A percentile compares a stretch with the other conserved stretches of the same genome.
These are phyloP conservation scores for Rhynchospora pubera DNA, from an alignment of 176 grass and related monocot genomes.

Conservation along the genomic window DNA sequence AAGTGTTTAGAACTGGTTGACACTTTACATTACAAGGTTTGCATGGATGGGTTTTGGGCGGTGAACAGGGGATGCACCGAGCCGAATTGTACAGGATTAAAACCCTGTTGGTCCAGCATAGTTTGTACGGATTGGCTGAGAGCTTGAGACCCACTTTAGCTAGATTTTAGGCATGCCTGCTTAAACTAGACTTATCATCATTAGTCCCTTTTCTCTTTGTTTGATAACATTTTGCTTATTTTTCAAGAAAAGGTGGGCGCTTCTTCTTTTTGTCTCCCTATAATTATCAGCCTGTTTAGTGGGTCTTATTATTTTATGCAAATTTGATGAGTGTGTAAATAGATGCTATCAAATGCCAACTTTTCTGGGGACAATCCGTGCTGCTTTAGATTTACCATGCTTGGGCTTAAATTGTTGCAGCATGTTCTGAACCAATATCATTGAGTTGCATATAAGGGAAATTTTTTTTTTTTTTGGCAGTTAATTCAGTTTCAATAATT, in stretches of 20 bases:
- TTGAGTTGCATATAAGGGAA: background rate
- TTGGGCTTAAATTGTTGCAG: background rate
- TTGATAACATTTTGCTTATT: constrained; percentile 14
- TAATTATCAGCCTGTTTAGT: constrained; percentile 8
- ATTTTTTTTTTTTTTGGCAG: background rate
- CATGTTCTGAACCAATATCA: background rate
- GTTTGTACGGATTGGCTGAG: constrained; percentile 16
- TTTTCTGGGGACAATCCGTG: constrained; percentile 1
- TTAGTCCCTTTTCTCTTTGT: background rate
- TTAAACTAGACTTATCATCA: background rate
- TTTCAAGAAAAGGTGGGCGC: background rate
- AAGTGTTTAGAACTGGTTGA: background rate
- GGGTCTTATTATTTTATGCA: background rate
- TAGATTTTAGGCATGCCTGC: constrained; percentile 12
- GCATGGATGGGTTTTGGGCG: constrained; percentile 15
- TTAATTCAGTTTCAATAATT: background rate
- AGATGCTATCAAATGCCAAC: background rate
- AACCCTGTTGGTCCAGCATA: constrained; percentile 31
- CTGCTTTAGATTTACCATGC: background rate
- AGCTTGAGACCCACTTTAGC: background rate
- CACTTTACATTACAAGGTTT: background rate
- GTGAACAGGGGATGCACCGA: constrained; percentile 28
- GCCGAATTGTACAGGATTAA: constrained; percentile 7
- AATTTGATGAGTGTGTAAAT: background rate
- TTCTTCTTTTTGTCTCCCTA: constrained; percentile 16